These are phyloP conservation scores for Podospora bellae-mahoneyi DNA, from an alignment of 495 filamentous ascomycete genomes.

Conservation along the genomic window DNA sequence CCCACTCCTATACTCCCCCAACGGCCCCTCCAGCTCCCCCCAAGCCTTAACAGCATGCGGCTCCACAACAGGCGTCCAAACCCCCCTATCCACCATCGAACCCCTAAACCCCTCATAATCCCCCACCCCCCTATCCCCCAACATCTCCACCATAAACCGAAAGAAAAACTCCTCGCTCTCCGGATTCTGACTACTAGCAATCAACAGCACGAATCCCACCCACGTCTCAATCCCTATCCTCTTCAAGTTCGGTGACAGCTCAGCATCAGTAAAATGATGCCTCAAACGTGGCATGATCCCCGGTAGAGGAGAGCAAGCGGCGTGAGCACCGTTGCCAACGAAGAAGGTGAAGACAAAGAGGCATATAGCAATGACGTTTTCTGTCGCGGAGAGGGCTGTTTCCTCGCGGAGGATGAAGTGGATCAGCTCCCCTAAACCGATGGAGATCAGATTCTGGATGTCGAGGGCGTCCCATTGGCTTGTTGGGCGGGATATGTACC, in stretches of 20 bases:
- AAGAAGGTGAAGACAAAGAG: conserved; percentile 20
- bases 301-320: conserved; percentile 17
- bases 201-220: conserved; percentile 20
- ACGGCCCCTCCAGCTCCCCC: conserved; percentile 12
- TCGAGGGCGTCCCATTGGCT: conserved; percentile 17
- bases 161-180: conserved; percentile 18
- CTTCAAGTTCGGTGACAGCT: neutral
- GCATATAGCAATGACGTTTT: conserved; percentile 18
- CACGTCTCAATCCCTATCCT: conserved; percentile 18
- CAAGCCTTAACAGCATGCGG: conserved; percentile 15
- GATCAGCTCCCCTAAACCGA: conserved; percentile 19
- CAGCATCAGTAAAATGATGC: conserved; percentile 9
- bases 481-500: neutral
- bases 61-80: conserved; percentile 19
- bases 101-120: conserved; percentile 13
- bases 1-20: conserved; percentile 1
- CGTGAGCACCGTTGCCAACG: conserved; percentile 16
- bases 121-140: conserved; percentile 3
- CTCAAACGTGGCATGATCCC: conserved; percentile 19
- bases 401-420: conserved; percentile 19
- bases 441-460: conserved; percentile 20
- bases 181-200: conserved; percentile 14
- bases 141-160: conserved; percentile 15
- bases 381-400: conserved; percentile 7
- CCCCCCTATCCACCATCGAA: conserved; percentile 4